phyloP scores from a whole-genome alignment of 306 rosid species.

The Prunus davidiana region DNA sequence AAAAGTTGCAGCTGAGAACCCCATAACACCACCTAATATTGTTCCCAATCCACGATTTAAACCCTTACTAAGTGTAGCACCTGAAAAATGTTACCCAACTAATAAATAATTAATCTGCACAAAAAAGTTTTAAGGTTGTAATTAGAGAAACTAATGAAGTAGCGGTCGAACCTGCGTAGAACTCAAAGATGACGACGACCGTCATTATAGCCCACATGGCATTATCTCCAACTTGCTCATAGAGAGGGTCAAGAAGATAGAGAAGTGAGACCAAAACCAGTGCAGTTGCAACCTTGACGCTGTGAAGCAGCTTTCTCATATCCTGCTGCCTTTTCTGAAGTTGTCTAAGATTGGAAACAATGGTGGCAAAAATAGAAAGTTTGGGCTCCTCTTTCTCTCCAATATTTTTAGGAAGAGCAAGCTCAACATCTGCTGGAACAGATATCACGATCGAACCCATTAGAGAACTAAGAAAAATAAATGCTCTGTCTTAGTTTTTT shows the following conservation, averaged over 20 bases:
- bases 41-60: slow-evolving; percentile 85
- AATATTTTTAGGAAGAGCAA: neutral
- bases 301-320: slow-evolving; percentile 55
- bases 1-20: slow-evolving; percentile 57
- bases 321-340: slow-evolving; percentile 20
- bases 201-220: slow-evolving; percentile 99
- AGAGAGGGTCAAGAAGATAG: slow-evolving; percentile 69
- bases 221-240: slow-evolving; percentile 66
- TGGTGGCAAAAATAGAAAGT: neutral
- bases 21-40: slow-evolving; percentile 68
- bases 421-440: slow-evolving; percentile 32
- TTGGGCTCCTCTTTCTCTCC: slow-evolving; percentile 26
- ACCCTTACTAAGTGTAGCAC: slow-evolving; percentile 90
- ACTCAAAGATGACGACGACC: slow-evolving; percentile 79
- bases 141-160: too few relatives aligned
- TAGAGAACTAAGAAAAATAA: neutral
- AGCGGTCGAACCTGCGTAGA: slow-evolving; percentile 57
- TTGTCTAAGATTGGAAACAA: slow-evolving; percentile 13
- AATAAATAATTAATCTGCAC: neutral
- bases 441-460: slow-evolving; percentile 45
- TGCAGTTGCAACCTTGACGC: slow-evolving; percentile 74
- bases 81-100: slow-evolving; percentile 21
- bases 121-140: neutral
- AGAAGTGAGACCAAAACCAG: slow-evolving; percentile 74
- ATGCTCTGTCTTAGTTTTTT: neutral